Conservation (phyloP, 1,284 basidiomycete species). For the Ustilago loliicola region DNA sequence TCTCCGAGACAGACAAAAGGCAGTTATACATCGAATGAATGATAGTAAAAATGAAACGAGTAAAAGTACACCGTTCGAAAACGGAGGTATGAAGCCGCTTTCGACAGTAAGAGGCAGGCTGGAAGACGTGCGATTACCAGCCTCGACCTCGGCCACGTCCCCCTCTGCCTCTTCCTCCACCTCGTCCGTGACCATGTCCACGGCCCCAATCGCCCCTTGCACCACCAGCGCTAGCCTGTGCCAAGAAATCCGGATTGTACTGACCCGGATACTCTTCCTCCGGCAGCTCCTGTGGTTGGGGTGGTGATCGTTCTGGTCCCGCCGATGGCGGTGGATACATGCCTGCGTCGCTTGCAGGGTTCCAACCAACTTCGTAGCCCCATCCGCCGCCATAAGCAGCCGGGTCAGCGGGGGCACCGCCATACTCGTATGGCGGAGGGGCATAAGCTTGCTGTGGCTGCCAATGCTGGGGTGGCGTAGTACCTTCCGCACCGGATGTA, state of each 20-base stretch:
- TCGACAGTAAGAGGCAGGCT: background rate
- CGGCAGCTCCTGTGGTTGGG: slow-evolving; percentile 31
- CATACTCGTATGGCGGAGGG: slow-evolving; percentile 8
- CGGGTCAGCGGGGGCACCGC: slow-evolving; percentile 3
- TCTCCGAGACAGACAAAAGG: background rate
- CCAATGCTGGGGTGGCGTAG: slow-evolving; percentile 17
- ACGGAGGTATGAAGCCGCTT: background rate
- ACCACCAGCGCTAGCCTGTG: slow-evolving; percentile 23
- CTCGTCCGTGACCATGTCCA: slow-evolving; percentile 15
- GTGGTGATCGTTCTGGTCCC: background rate
- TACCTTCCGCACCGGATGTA: background rate
- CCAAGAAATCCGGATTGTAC: slow-evolving; percentile 48
- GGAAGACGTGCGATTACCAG: slow-evolving; percentile 14
- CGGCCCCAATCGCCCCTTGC: slow-evolving; percentile 10
- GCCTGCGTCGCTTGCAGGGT: background rate
- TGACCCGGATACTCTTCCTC: slow-evolving; percentile 53
- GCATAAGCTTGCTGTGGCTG: slow-evolving; percentile 14
- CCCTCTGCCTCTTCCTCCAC: slow-evolving; percentile 22
- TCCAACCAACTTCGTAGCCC: slow-evolving; percentile 18
- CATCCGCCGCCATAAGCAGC: slow-evolving; percentile 10
- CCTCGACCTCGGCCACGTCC: slow-evolving; percentile 21
- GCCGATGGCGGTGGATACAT: slow-evolving; percentile 1
- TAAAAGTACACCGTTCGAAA: background rate
- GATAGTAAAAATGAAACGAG: background rate
- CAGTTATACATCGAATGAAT: background rate